These are phyloP conservation scores for Akanthomyces dipterigenus DNA, from an alignment of 2,329 filamentous ascomycete species.

Conservation along the genomic window DNA sequence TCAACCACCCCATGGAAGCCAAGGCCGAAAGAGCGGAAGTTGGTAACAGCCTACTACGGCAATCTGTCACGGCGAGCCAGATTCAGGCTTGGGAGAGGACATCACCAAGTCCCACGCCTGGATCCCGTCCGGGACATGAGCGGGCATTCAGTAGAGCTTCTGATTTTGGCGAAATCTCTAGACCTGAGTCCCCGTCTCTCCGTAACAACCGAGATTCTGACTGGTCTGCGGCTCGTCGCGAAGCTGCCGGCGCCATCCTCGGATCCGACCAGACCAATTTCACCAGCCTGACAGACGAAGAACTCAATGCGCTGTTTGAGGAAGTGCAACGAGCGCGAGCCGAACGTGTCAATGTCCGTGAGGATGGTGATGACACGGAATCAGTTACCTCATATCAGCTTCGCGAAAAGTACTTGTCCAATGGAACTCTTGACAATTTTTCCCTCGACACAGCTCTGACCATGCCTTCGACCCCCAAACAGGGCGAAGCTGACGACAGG, in stretches of 20 bases:
- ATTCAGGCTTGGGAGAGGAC: constrained; percentile 50
- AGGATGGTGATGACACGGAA: constrained; percentile 83
- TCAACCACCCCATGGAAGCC: constrained; percentile 96
- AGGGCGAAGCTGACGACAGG: constrained; percentile 67
- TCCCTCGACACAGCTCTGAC: constrained; percentile 91
- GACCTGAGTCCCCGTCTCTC: constrained; percentile 69
- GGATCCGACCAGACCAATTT: constrained; percentile 83
- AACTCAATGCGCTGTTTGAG: constrained; percentile 87
- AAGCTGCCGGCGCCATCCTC: constrained; percentile 86
- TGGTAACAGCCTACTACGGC: constrained; percentile 73
- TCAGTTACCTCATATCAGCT: constrained; percentile 82
- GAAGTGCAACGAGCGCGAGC: constrained; percentile 86
- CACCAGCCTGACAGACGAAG: constrained; percentile 82
- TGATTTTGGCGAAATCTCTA: constrained; percentile 64
- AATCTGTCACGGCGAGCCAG: constrained; percentile 64
- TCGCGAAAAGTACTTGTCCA: constrained; percentile 92
- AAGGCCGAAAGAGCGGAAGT: constrained; percentile 82
- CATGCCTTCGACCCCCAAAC: constrained; percentile 85
- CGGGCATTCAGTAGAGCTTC: constrained; percentile 74
- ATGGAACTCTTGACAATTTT: constrained; percentile 90
- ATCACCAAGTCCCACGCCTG: constrained; percentile 56
- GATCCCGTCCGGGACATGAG: constrained; percentile 61
- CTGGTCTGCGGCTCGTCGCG: constrained; percentile 87
- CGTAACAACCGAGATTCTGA: constrained; percentile 74
- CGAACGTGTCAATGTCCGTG: constrained; percentile 62